A percentile compares a stretch with the other conserved stretches of the same genome.
These are phyloP conservation scores for Chaetomium sp. DNA, from an alignment of 2,329 filamentous ascomycete species.

Conservation along the genomic window DNA sequence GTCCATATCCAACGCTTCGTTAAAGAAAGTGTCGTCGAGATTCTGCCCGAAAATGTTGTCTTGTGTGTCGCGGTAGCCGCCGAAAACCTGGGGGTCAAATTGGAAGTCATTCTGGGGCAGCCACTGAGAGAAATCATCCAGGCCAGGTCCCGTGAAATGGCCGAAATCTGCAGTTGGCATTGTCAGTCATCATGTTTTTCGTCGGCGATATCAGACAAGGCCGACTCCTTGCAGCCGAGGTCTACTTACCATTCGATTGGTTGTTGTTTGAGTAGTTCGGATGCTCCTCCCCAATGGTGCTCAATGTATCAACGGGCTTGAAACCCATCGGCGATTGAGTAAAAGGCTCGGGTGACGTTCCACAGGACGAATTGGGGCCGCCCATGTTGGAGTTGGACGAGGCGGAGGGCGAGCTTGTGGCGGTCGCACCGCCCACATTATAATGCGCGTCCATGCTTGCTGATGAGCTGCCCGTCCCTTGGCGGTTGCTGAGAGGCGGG, in stretches of 20 bases:
- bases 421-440: conserved; percentile 42
- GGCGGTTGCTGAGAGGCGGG: conserved; percentile 43
- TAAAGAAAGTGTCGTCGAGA: conserved; percentile 64
- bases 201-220: too few relatives aligned
- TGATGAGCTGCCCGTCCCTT: conserved; percentile 39
- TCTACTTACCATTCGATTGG: conserved; percentile 35
- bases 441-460: conserved; percentile 47
- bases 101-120: conserved; percentile 75
- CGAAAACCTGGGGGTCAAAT: conserved; percentile 88
- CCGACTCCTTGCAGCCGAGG: neutral
- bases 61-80: conserved; percentile 85
- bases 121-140: conserved; percentile 59
- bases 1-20: conserved; percentile 75
- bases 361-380: conserved; percentile 60
- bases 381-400: conserved; percentile 53
- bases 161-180: conserved; percentile 28
- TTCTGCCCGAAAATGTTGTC: conserved; percentile 65
- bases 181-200: too few relatives aligned
- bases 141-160: conserved; percentile 38
- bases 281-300: conserved; percentile 62
- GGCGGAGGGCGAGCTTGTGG: conserved; percentile 58
- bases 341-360: conserved; percentile 70
- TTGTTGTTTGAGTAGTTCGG: conserved; percentile 40
- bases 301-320: conserved; percentile 56
- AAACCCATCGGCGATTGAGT: conserved; percentile 63